phyloP scores from a whole-genome alignment of 140 eudicot genomes.

The Oenanthe javanica region DNA sequence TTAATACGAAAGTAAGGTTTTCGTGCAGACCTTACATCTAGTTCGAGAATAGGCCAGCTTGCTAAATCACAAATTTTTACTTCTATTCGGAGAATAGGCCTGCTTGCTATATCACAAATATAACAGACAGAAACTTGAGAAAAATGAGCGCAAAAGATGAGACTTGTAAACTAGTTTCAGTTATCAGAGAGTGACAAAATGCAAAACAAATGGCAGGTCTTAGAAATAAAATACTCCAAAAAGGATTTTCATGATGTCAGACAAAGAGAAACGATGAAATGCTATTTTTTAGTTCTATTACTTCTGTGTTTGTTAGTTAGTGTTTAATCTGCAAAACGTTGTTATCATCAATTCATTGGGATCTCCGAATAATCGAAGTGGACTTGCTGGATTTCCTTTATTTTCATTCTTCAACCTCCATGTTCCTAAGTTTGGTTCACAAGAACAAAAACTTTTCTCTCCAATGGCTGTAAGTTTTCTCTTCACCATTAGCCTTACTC shows the following conservation, averaged over 20 bases:
- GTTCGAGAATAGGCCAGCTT: too few relatives aligned
- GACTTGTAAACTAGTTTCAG: neutral
- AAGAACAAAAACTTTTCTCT: neutral
- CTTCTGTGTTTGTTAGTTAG: neutral
- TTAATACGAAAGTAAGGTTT: neutral
- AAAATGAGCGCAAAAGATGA: neutral
- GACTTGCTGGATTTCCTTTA: slow-evolving; percentile 13
- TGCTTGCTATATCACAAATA: neutral
- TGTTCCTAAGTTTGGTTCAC: slow-evolving; percentile 6
- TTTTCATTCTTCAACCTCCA: neutral
- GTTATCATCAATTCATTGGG: slow-evolving; percentile 19
- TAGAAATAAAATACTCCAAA: neutral
- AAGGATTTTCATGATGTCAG: neutral
- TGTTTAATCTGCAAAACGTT: slow-evolving; percentile 10
- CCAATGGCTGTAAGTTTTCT: slow-evolving; percentile 27
- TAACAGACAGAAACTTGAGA: neutral
- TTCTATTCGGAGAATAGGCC: neutral
- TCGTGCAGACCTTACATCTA: neutral
- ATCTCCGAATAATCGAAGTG: slow-evolving; percentile 16
- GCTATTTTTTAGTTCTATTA: neutral
- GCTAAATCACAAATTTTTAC: too few relatives aligned
- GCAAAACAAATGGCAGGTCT: neutral
- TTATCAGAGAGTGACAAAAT: neutral
- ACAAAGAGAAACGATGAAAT: neutral
- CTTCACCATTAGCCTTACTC: neutral